Conservation (phyloP, 1,284 basidiomycete genomes). For the Malassezia brasiliensis region DNA sequence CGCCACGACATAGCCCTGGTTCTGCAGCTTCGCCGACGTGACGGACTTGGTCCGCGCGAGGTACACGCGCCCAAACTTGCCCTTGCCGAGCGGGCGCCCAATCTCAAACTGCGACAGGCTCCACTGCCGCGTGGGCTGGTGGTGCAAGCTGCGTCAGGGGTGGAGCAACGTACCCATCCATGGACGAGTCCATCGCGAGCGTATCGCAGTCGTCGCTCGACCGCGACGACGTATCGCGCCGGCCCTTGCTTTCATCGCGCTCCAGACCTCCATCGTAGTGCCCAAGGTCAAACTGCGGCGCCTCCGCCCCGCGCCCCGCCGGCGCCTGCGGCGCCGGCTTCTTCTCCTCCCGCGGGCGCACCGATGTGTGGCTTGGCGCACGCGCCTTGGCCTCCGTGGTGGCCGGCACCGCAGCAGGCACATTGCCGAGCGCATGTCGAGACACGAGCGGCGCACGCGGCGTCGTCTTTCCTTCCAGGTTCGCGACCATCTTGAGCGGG, state of each 20-base stretch:
- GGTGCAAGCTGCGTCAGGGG: conserved; percentile 13
- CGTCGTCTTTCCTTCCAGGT: not conserved
- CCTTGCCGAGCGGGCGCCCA: conserved; percentile 88
- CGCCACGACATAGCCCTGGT: conserved; percentile 69
- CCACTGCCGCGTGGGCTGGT: conserved; percentile 55
- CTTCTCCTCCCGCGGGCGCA: not conserved
- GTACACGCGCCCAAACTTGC: conserved; percentile 97
- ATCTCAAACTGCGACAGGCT: conserved; percentile 79
- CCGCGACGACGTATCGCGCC: conserved; percentile 23
- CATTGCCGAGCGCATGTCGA: conserved; percentile 2
- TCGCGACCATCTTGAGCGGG: conserved; percentile 10
- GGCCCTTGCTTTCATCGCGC: conserved; percentile 43
- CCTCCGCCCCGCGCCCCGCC: not conserved
- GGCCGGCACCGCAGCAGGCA: not conserved
- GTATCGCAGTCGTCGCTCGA: not conserved
- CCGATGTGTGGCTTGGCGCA: not conserved
- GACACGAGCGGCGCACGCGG: conserved; percentile 10
- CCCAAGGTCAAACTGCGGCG: conserved; percentile 33
- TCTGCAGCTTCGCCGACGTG: not conserved
- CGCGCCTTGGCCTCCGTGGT: not conserved
- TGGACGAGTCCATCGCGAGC: conserved; percentile 19
- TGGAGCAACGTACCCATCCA: conserved; percentile 4
- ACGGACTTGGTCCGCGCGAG: conserved; percentile 69
- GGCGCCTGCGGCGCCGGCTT: not conserved
- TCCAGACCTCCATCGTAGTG: conserved; percentile 48